phyloP scores from a whole-genome alignment of 768 basidiomycete genomes.

The Suillus variegatus region DNA sequence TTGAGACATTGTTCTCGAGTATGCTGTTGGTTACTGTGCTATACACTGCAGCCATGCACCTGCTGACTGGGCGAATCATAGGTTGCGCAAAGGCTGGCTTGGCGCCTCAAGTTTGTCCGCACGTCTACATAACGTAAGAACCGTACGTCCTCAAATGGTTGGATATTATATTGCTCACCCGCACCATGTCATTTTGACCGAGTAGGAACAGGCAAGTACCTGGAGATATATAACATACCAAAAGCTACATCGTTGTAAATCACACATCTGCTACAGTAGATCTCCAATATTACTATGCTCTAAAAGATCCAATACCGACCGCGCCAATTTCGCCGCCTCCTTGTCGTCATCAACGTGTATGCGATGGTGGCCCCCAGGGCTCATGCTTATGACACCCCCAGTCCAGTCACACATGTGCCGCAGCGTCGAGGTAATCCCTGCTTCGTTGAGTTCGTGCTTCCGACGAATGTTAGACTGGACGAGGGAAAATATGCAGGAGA shows the following conservation, averaged over 20 bases:
- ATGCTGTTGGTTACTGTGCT: neutral
- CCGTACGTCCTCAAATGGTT: neutral
- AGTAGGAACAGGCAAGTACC: neutral
- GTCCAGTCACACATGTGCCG: slow-evolving; percentile 44
- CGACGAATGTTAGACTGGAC: slow-evolving; percentile 41
- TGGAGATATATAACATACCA: neutral
- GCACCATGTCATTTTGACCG: neutral
- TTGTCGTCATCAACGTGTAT: slow-evolving; percentile 57
- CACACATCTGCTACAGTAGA: slow-evolving; percentile 11
- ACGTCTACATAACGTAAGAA: neutral
- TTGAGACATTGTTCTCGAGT: neutral
- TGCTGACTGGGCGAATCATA: slow-evolving; percentile 1
- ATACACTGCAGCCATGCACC: neutral
- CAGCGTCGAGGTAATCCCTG: slow-evolving; percentile 47
- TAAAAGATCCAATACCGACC: slow-evolving; percentile 53
- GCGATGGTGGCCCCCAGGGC: slow-evolving; percentile 35
- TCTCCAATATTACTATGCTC: slow-evolving; percentile 33
- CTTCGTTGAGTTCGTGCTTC: slow-evolving; percentile 41
- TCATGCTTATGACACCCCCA: slow-evolving; percentile 24
- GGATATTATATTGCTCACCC: neutral
- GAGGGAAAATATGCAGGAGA: slow-evolving; percentile 60
- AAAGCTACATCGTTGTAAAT: neutral
- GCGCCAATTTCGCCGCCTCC: slow-evolving; percentile 59
- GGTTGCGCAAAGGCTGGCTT: neutral
- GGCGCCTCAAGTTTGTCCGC: neutral